phyloP scores from a whole-genome alignment of 1,139 yeast species.

The Wickerhamomyces sp. region DNA sequence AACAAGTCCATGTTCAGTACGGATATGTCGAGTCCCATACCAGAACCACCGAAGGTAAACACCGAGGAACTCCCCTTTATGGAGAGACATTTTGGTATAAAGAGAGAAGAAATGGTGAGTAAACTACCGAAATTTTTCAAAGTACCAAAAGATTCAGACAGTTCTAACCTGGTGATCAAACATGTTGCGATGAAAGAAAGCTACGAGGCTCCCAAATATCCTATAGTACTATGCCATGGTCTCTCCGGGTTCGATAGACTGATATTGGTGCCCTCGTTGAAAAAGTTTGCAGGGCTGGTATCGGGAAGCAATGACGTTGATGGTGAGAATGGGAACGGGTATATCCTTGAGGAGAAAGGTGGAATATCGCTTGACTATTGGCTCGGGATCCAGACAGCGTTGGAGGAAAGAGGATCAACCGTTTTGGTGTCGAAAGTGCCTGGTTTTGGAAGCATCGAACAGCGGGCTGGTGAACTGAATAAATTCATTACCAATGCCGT shows the following conservation, averaged over 20 bases:
- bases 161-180: slow-evolving; percentile 11
- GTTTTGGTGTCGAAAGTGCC: slow-evolving; percentile 78
- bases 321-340: slow-evolving; percentile 16
- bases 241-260: slow-evolving; percentile 72
- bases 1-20: slow-evolving; percentile 6
- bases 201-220: slow-evolving; percentile 43
- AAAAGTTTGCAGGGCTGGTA: slow-evolving; percentile 24
- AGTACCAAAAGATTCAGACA: slow-evolving; percentile 6
- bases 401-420: slow-evolving; percentile 56
- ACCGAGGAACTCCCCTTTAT: slow-evolving; percentile 1
- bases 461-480: slow-evolving; percentile 59
- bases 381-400: slow-evolving; percentile 67
- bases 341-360: slow-evolving; percentile 22
- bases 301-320: slow-evolving; percentile 19
- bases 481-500: slow-evolving; percentile 44
- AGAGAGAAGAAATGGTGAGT: slow-evolving; percentile 7
- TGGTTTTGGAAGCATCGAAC: slow-evolving; percentile 71
- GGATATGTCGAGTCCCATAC: too few relatives aligned
- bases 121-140: slow-evolving; percentile 1
- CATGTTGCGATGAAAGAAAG: slow-evolving; percentile 20
- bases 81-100: slow-evolving; percentile 3
- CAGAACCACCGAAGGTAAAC: too few relatives aligned
- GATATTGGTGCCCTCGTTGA: slow-evolving; percentile 41
- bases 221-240: slow-evolving; percentile 81
- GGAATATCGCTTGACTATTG: slow-evolving; percentile 62